Base-by-base conservation (phyloP, 1,284 basidiomycete genomes). In the Laetiporus sulphureus region DNA sequence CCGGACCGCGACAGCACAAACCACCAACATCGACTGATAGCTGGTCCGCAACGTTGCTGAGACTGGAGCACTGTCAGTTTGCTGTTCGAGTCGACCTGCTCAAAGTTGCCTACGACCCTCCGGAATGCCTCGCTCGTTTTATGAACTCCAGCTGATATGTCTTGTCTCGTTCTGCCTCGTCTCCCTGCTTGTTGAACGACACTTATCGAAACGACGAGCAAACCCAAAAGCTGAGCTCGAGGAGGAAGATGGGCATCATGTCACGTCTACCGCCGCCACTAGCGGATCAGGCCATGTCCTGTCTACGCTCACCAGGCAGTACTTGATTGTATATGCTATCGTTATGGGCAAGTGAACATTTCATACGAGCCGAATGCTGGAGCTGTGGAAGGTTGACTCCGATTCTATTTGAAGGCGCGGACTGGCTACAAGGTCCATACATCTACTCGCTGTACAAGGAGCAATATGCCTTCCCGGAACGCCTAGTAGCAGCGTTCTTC, bases 391-490 rank as follows among this genome's bases (percentile, higher is more conserved):
- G 13, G 12, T 25, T 12, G n/a, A 42, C n/a, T 15, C 12, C 18
- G 3, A n/a, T 25, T 11, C 16, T 18, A 40, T 35, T 16, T 40
- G 32, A 48, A 84, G 83, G 75, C 42, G 79, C 83, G 44, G 83
- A 86, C 56, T 86, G 83, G 83, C 65, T 86, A n/a, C 82, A 86
- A 57, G 83, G 83, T 0, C 83, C 83, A 19, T 86, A 85, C 50
- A 67, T 84, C 0, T 86, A 85, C 54, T 82, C 79, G 16, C 63
- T 85, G 0, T 86, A 86, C 57, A 68, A 69, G 37, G 79, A 84
- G 37, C 79, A 85, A 52, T 84, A 85, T 48, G 63, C 57, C 3
- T 77, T 79, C 52, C 64, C 77, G 0, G 81, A 84, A 54, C 64
- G 77, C 25, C 60, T 75, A 19, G 80, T 87, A 8, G 82, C 82